Percentiles rank a stretch among this genome's conserved stretches.
phyloP scores from a whole-genome alignment of 2,329 filamentous ascomycete genomes.

The Aaosphaeria arxii region DNA sequence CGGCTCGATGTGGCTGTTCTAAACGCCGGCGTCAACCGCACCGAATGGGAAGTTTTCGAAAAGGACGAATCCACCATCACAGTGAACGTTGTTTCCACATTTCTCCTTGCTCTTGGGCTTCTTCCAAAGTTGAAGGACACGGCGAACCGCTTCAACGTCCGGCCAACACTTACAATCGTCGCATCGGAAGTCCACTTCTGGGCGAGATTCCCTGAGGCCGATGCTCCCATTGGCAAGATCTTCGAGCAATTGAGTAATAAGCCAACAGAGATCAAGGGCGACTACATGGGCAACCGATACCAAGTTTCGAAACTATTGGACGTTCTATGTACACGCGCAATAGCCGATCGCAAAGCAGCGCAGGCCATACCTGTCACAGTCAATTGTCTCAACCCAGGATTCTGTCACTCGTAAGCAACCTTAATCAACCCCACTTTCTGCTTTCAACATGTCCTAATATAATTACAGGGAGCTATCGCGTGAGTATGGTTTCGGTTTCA shows the following conservation, averaged over 20 bases:
- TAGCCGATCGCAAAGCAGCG: background rate
- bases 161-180: background rate
- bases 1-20: background rate
- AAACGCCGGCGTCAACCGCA: background rate
- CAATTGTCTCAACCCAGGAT: background rate
- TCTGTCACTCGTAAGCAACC: background rate
- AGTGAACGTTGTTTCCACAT: conserved; percentile 29
- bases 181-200: background rate
- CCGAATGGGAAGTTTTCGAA: conserved; percentile 1
- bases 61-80: conserved; percentile 21
- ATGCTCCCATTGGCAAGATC: background rate
- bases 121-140: conserved; percentile 6
- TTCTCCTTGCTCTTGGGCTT: conserved; percentile 20
- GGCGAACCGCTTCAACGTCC: background rate
- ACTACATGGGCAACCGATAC: background rate
- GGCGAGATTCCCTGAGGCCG: background rate
- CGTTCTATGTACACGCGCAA: background rate
- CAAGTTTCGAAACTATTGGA: background rate
- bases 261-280: background rate
- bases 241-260: background rate
- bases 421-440: no score
- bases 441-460: no score
- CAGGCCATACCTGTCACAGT: background rate
- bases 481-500: background rate
- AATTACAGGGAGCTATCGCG: background rate